Conservation (phyloP, 768 basidiomycete genomes). For the Brasilioporus rufonigricans region DNA sequence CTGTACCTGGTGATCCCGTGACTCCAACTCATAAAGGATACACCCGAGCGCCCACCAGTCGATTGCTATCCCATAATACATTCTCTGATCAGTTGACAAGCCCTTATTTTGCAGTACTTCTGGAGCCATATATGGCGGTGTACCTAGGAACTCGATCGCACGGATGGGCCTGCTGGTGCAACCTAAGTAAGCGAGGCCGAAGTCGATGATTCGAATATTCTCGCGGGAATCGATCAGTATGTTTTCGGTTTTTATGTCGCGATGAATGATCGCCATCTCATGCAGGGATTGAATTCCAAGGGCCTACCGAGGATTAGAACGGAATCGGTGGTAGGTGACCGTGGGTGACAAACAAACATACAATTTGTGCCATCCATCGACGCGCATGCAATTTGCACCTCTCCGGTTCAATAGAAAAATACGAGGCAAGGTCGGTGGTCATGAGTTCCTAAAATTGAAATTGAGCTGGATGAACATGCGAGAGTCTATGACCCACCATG, state of each 20-base stretch:
- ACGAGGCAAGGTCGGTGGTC: conserved; percentile 35
- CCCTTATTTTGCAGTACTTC: conserved; percentile 35
- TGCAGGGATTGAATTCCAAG: conserved; percentile 48
- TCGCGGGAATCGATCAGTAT: conserved; percentile 50
- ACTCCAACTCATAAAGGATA: conserved; percentile 38
- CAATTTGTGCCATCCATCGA: conserved; percentile 42
- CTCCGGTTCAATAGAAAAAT: conserved; percentile 25
- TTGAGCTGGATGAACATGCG: not conserved
- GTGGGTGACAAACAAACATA: conserved; percentile 10
- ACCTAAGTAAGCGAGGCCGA: conserved; percentile 36
- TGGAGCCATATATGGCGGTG: conserved; percentile 40
- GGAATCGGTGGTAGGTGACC: not conserved
- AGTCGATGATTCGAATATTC: conserved; percentile 43
- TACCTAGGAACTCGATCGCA: conserved; percentile 31
- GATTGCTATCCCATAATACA: conserved; percentile 31
- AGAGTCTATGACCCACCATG: conserved; percentile 33
- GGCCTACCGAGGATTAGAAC: conserved; percentile 26
- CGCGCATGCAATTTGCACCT: conserved; percentile 28
- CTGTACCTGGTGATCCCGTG: conserved; percentile 25
- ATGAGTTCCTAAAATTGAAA: conserved; percentile 37
- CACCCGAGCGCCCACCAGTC: conserved; percentile 47
- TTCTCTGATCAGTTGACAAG: conserved; percentile 1
- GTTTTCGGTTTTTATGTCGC: conserved; percentile 71
- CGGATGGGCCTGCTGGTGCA: too few species aligned
- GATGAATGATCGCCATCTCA: conserved; percentile 60